Evolutionary conservation across 176 grass and related monocot genomes (phyloP).

Genomic region (Carex pumila): DNA sequence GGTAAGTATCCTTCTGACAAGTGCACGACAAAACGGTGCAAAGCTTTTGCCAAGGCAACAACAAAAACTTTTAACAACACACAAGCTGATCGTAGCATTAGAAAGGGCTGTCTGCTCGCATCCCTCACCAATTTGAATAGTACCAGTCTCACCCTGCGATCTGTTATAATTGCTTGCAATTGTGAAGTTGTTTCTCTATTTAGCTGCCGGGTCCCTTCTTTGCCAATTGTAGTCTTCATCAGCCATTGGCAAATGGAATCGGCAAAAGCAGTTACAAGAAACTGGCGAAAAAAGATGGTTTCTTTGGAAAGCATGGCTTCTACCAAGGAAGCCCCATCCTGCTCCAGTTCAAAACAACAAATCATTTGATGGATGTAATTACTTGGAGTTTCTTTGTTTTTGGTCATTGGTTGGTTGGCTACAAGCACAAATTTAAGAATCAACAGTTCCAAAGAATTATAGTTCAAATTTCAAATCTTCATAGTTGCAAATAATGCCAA

Average conservation of each 20-base stretch:
- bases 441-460: neutral
- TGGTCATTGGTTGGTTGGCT: neutral
- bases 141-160: slow-evolving; percentile 7
- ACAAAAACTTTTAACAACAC: neutral
- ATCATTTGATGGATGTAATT: neutral
- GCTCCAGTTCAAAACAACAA: slow-evolving; percentile 1
- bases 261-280: slow-evolving; percentile 1
- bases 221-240: slow-evolving; percentile 1
- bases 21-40: slow-evolving; percentile 18
- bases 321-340: slow-evolving; percentile 19
- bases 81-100: neutral
- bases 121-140: slow-evolving; percentile 9
- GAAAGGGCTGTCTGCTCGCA: neutral
- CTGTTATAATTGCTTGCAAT: neutral
- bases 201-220: neutral
- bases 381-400: neutral
- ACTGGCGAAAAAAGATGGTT: slow-evolving; percentile 13
- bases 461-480: neutral
- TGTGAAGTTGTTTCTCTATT: slow-evolving; percentile 14
- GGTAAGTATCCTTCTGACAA: slow-evolving; percentile 21
- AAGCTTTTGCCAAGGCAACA: neutral
- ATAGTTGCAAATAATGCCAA: neutral
- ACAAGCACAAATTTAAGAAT: neutral
- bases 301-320: slow-evolving; percentile 16
- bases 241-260: slow-evolving; percentile 16